These are phyloP conservation scores for Diospyros kaki DNA, from an alignment of 148 eudicot genomes.

Conservation along the genomic window DNA sequence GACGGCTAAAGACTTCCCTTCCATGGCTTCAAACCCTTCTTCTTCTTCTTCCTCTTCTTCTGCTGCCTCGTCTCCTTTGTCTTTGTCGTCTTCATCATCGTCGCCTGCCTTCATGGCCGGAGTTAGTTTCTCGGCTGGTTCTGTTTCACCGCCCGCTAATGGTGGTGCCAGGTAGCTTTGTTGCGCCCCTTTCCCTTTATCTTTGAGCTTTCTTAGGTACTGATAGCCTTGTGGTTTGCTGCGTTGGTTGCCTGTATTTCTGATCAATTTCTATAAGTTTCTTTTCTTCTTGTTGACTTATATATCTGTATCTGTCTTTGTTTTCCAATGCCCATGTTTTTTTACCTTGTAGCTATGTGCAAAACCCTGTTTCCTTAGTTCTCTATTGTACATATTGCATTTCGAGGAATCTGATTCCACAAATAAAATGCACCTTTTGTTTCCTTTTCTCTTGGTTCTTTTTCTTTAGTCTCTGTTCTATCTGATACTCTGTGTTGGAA, in stretches of 20 bases:
- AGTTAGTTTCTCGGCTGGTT: slow-evolving; percentile 35
- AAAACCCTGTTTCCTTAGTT: neutral
- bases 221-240: neutral
- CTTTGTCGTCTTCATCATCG: slow-evolving; percentile 40
- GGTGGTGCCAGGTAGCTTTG: slow-evolving; percentile 39
- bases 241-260: neutral
- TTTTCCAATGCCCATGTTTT: neutral
- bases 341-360: neutral
- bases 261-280: neutral
- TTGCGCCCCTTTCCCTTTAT: neutral
- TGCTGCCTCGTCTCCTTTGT: neutral
- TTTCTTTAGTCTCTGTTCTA: slow-evolving; percentile 2
- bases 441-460: slow-evolving; percentile 5
- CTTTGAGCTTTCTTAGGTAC: neutral
- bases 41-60: neutral
- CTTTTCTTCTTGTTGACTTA: neutral
- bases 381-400: neutral
- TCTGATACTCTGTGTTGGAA: neutral
- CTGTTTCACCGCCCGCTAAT: slow-evolving; percentile 42
- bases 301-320: neutral
- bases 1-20: slow-evolving; percentile 53
- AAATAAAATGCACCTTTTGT: neutral
- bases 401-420: slow-evolving; percentile 8
- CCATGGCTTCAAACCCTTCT: slow-evolving; percentile 12
- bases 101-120: slow-evolving; percentile 43